These are phyloP conservation scores for Russula foetens DNA, from an alignment of 768 basidiomycete genomes.

Conservation along the genomic window DNA sequence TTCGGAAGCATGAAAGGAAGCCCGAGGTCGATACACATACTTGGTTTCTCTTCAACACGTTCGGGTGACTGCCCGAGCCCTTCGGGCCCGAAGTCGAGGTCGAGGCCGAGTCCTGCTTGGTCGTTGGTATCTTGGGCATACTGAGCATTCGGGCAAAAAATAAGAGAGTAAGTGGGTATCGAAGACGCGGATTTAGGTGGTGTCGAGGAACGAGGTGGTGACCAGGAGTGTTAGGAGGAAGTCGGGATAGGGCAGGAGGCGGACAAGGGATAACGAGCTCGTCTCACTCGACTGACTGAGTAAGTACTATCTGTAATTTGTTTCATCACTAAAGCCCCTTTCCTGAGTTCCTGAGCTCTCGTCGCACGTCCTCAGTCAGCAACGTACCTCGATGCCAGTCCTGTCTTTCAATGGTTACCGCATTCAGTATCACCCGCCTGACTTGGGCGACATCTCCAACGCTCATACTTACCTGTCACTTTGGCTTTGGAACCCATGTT, in stretches of 20 bases:
- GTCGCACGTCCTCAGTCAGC: not conserved
- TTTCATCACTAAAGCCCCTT: not conserved
- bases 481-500: too few relatives aligned
- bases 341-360: slow-evolving; percentile 10
- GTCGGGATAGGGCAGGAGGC: not conserved
- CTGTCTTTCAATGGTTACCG: not conserved
- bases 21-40: slow-evolving; percentile 18
- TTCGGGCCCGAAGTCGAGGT: slow-evolving; percentile 18
- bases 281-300: not conserved
- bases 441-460: too few relatives aligned
- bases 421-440: not conserved
- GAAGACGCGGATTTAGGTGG: not conserved
- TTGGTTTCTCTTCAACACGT: slow-evolving; percentile 27
- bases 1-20: not conserved
- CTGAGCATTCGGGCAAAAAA: not conserved
- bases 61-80: slow-evolving; percentile 16
- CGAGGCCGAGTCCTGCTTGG: slow-evolving; percentile 16
- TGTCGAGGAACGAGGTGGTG: not conserved
- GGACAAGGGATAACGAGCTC: not conserved
- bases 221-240: not conserved
- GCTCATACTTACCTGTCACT: too few relatives aligned
- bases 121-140: slow-evolving; percentile 16
- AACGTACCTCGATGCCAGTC: too few relatives aligned
- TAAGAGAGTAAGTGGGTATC: not conserved
- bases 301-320: not conserved